Percentiles rank a stretch among this genome's conserved stretches.
phyloP scores from a whole-genome alignment of 75 land plant species.

The Picea glauca region DNA sequence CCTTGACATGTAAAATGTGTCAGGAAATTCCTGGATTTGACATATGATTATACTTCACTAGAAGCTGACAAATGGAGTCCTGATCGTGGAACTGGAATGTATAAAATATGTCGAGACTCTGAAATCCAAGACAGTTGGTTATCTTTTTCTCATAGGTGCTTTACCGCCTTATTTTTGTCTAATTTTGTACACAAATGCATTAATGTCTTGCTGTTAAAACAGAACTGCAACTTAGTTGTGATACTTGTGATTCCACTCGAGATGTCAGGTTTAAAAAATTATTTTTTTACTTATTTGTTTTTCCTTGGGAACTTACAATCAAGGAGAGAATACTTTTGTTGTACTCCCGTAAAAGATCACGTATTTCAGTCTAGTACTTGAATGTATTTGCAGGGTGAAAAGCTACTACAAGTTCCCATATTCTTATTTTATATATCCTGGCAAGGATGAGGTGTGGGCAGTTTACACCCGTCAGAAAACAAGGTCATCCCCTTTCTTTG shows the following conservation, averaged over 20 bases:
- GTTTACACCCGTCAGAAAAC: conserved; percentile 14
- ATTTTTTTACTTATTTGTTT: too few relatives aligned
- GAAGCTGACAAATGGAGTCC: conserved; percentile 33
- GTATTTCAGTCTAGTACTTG: too few relatives aligned
- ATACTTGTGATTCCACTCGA: neutral
- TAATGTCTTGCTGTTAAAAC: neutral
- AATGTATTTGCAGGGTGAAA: conserved; percentile 15
- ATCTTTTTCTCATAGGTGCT: neutral
- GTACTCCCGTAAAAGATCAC: too few relatives aligned
- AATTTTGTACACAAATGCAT: neutral
- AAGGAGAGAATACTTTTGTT: too few relatives aligned
- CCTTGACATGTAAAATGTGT: neutral
- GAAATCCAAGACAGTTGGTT: conserved; percentile 12
- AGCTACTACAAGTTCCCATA: conserved; percentile 13
- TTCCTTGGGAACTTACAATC: too few relatives aligned
- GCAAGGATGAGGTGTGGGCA: conserved; percentile 38
- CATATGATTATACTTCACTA: conserved; percentile 6
- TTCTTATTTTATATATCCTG: conserved; percentile 30
- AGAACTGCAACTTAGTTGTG: neutral
- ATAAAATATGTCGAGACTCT: neutral
- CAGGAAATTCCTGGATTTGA: conserved; percentile 29
- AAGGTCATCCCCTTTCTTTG: conserved; percentile 14
- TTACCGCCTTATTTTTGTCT: neutral
- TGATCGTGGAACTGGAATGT: conserved; percentile 22
- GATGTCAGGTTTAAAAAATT: neutral